These are phyloP conservation scores for Colletotrichum sojae DNA, from an alignment of 2,329 filamentous ascomycete species.

Conservation along the genomic window DNA sequence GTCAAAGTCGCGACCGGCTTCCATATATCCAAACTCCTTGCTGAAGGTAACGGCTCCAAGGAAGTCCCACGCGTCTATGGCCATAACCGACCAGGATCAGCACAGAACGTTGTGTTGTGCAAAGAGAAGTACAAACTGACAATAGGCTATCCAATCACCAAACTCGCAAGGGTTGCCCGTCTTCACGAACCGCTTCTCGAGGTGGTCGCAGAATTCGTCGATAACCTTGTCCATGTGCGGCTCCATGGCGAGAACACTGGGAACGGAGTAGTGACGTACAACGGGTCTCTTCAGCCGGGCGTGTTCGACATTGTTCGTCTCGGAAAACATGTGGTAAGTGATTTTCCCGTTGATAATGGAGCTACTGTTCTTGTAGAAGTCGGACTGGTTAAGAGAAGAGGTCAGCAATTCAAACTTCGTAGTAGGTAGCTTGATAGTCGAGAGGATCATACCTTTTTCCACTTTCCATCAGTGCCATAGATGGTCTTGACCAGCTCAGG, in stretches of 20 bases:
- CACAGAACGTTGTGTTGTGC: no score
- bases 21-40: slow-evolving; percentile 57
- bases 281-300: slow-evolving; percentile 54
- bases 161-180: slow-evolving; percentile 39
- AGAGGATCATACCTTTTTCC: slow-evolving; percentile 40
- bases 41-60: slow-evolving; percentile 58
- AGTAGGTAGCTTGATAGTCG: slow-evolving; percentile 28
- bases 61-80: slow-evolving; percentile 55
- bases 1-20: slow-evolving; percentile 54
- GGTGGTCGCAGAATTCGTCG: slow-evolving; percentile 46
- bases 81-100: no score
- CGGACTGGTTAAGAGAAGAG: slow-evolving; percentile 46
- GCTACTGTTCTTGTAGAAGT: slow-evolving; percentile 54
- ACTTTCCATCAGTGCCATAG: slow-evolving; percentile 47
- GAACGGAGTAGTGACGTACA: slow-evolving; percentile 52
- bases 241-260: slow-evolving; percentile 48
- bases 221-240: slow-evolving; percentile 51
- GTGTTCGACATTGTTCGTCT: slow-evolving; percentile 50
- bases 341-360: slow-evolving; percentile 52
- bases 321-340: slow-evolving; percentile 55
- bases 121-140: slow-evolving; percentile 34
- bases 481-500: slow-evolving; percentile 48
- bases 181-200: slow-evolving; percentile 50
- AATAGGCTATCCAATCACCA: slow-evolving; percentile 46
- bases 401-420: background rate